These are phyloP conservation scores for Forsythia suspensa DNA, from an alignment of 257 asterid species.

Conservation along the genomic window DNA sequence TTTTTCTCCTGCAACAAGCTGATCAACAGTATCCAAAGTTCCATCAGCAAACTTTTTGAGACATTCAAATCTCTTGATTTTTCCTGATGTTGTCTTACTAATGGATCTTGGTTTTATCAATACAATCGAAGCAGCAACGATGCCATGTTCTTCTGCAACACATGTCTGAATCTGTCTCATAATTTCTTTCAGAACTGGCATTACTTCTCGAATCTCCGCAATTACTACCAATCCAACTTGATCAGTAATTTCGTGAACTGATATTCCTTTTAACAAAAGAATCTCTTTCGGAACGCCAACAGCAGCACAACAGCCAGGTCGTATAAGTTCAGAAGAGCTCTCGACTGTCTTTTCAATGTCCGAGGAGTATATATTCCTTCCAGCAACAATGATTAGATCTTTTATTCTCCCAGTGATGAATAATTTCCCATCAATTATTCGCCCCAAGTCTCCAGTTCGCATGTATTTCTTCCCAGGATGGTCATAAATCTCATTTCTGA, in stretches of 20 bases:
- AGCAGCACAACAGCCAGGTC: slow-evolving; percentile 73
- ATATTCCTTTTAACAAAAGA: slow-evolving; percentile 48
- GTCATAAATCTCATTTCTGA: slow-evolving; percentile 38
- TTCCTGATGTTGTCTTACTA: slow-evolving; percentile 70
- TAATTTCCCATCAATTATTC: slow-evolving; percentile 49
- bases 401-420: slow-evolving; percentile 65
- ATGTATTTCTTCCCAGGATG: slow-evolving; percentile 39
- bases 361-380: slow-evolving; percentile 59
- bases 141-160: slow-evolving; percentile 68
- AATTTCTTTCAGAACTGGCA: slow-evolving; percentile 25
- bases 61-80: slow-evolving; percentile 65
- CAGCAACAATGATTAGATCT: slow-evolving; percentile 62
- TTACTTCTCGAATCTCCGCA: slow-evolving; percentile 58
- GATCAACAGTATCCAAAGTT: slow-evolving; percentile 37
- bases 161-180: slow-evolving; percentile 37
- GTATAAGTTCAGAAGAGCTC: slow-evolving; percentile 46
- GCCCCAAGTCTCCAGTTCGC: slow-evolving; percentile 67
- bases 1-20: slow-evolving; percentile 27
- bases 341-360: slow-evolving; percentile 73
- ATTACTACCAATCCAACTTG: slow-evolving; percentile 59
- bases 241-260: slow-evolving; percentile 45
- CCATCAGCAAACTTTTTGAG: slow-evolving; percentile 51
- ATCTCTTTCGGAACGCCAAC: slow-evolving; percentile 58
- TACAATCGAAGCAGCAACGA: slow-evolving; percentile 40
- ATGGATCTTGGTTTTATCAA: slow-evolving; percentile 57